These are phyloP conservation scores for Boletus barrowsii DNA, from an alignment of 768 basidiomycete species.

Conservation along the genomic window DNA sequence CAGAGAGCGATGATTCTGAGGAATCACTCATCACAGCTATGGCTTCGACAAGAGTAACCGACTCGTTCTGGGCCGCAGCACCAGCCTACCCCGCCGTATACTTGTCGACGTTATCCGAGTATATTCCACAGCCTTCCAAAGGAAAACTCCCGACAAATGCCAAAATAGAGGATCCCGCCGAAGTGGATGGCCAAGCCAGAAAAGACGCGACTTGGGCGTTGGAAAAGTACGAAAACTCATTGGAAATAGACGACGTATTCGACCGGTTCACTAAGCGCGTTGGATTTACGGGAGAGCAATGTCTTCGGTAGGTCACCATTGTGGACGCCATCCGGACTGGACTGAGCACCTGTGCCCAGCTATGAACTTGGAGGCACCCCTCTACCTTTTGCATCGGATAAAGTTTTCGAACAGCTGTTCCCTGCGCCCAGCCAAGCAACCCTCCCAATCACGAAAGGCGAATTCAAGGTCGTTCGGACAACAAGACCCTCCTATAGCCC, in stretches of 20 bases:
- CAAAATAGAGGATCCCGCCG: slow-evolving; percentile 41
- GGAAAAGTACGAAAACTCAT: slow-evolving; percentile 79
- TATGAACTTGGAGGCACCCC: slow-evolving; percentile 88
- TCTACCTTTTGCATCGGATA: slow-evolving; percentile 80
- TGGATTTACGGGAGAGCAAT: slow-evolving; percentile 72
- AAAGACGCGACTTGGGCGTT: slow-evolving; percentile 56
- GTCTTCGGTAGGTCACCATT: slow-evolving; percentile 60
- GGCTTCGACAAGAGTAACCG: slow-evolving; percentile 49
- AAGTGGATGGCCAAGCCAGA: slow-evolving; percentile 39
- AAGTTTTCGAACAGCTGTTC: slow-evolving; percentile 71
- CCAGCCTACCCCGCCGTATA: slow-evolving; percentile 70
- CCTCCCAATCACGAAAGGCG: slow-evolving; percentile 58
- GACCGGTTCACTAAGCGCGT: slow-evolving; percentile 79
- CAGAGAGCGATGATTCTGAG: slow-evolving; percentile 41
- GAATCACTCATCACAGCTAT: slow-evolving; percentile 56
- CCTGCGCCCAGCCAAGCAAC: slow-evolving; percentile 45
- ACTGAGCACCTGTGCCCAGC: slow-evolving; percentile 36
- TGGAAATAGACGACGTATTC: slow-evolving; percentile 81
- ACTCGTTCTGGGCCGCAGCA: slow-evolving; percentile 64
- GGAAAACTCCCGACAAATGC: slow-evolving; percentile 40
- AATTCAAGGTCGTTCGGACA: slow-evolving; percentile 48
- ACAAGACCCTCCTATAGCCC: slow-evolving; percentile 55
- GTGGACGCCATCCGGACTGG: not conserved
- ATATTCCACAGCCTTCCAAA: slow-evolving; percentile 58
- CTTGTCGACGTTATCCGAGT: slow-evolving; percentile 72